Evolutionary conservation across 1,139 yeast genomes (phyloP).

Genomic region (Geotrichum candidum): DNA sequence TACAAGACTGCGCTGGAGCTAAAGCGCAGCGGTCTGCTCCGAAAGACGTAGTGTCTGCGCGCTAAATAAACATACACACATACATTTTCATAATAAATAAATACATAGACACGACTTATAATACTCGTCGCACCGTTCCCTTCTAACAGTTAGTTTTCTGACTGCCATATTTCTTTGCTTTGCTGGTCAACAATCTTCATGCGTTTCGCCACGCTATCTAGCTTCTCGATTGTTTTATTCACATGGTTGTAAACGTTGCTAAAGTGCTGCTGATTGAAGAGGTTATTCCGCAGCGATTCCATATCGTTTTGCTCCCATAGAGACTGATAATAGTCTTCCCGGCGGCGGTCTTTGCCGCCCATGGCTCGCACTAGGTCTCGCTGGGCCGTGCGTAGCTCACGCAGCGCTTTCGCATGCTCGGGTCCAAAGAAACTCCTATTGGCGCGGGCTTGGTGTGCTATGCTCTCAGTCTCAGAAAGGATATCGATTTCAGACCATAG

Average conservation of each 20-base stretch:
- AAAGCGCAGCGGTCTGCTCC: constrained; percentile 66
- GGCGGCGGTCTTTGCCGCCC: constrained; percentile 33
- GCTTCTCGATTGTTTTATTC: constrained; percentile 38
- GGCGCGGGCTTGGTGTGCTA: constrained; percentile 51
- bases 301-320: constrained; percentile 35
- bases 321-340: constrained; percentile 22
- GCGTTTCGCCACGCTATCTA: constrained; percentile 40
- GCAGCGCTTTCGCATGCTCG: constrained; percentile 52
- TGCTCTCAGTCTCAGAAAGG: constrained; percentile 67
- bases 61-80: background rate
- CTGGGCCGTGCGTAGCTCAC: constrained; percentile 55
- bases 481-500: constrained; percentile 88
- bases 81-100: background rate
- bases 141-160: constrained; percentile 1
- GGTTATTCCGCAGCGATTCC: constrained; percentile 33
- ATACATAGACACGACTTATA: background rate
- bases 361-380: constrained; percentile 53
- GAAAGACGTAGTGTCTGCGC: constrained; percentile 18
- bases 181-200: constrained; percentile 37
- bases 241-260: constrained; percentile 39
- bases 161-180: constrained; percentile 31
- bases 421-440: constrained; percentile 59
- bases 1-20: constrained; percentile 84
- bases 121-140: background rate
- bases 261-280: constrained; percentile 44